Percentiles rank a stretch among this genome's conserved stretches.
These are phyloP conservation scores for Clarireedia hainanense DNA, from an alignment of 2,329 filamentous ascomycete species.

Conservation along the genomic window DNA sequence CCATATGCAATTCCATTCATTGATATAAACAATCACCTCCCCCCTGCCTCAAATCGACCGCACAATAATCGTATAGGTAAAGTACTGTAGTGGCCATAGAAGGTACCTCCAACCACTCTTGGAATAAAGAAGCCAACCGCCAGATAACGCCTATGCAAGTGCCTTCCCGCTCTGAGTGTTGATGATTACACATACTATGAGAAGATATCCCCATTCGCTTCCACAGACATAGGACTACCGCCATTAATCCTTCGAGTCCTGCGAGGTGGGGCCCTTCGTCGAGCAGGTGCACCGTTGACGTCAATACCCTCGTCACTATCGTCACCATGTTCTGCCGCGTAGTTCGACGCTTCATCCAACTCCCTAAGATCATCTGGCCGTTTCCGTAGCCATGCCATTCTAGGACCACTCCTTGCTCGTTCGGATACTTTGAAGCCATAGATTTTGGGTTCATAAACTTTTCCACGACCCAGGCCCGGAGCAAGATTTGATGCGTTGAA, in stretches of 20 bases:
- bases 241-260: slow-evolving; percentile 14
- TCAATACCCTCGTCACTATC: slow-evolving; percentile 45
- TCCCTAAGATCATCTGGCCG: slow-evolving; percentile 74
- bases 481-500: slow-evolving; percentile 81
- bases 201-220: slow-evolving; percentile 21
- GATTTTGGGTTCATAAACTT: slow-evolving; percentile 90
- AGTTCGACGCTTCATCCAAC: slow-evolving; percentile 67
- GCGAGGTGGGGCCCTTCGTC: slow-evolving; percentile 8
- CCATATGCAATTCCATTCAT: no score
- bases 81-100: no score
- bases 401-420: slow-evolving; percentile 76
- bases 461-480: slow-evolving; percentile 71
- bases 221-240: slow-evolving; percentile 29
- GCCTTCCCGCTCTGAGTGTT: neutral
- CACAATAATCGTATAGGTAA: no score
- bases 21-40: no score
- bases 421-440: slow-evolving; percentile 96
- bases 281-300: slow-evolving; percentile 22
- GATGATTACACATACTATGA: neutral
- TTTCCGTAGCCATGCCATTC: slow-evolving; percentile 94
- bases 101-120: neutral
- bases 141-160: neutral
- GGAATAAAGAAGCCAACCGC: neutral
- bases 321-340: slow-evolving; percentile 46
- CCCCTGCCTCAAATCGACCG: no score